A percentile compares a stretch with the other conserved stretches of the same genome.
Conservation (phyloP, 768 basidiomycete genomes). For the Boletus speciosus region DNA sequence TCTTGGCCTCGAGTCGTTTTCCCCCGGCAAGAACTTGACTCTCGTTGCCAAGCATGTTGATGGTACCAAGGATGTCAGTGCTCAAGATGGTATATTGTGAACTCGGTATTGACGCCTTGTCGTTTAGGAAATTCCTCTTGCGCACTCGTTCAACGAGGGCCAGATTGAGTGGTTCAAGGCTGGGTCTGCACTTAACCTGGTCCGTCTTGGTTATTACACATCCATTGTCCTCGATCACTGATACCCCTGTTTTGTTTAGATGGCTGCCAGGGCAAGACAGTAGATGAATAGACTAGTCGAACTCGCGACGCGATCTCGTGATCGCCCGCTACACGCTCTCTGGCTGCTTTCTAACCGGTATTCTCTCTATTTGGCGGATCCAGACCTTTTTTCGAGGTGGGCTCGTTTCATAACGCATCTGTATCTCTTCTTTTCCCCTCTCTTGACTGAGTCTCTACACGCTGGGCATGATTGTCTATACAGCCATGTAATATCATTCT, state of each 20-base stretch:
- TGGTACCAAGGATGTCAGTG: constrained; percentile 62
- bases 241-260: constrained; percentile 36
- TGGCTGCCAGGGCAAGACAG: constrained; percentile 63
- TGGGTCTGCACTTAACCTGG: constrained; percentile 88
- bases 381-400: neutral
- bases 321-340: neutral
- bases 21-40: constrained; percentile 89
- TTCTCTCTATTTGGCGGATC: neutral
- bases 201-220: constrained; percentile 34
- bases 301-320: neutral
- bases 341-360: neutral
- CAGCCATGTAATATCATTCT: constrained; percentile 24
- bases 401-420: neutral
- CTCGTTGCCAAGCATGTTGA: constrained; percentile 79
- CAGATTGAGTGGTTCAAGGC: constrained; percentile 99
- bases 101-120: constrained; percentile 13
- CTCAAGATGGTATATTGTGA: neutral
- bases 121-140: constrained; percentile 65
- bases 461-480: constrained; percentile 16
- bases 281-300: constrained; percentile 21
- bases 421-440: neutral
- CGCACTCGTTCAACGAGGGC: constrained; percentile 95
- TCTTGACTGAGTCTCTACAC: constrained; percentile 6
- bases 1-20: constrained; percentile 81
- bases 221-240: neutral